phyloP scores from a whole-genome alignment of 345 rosid genomes.

The Hibiscus syriacus region DNA sequence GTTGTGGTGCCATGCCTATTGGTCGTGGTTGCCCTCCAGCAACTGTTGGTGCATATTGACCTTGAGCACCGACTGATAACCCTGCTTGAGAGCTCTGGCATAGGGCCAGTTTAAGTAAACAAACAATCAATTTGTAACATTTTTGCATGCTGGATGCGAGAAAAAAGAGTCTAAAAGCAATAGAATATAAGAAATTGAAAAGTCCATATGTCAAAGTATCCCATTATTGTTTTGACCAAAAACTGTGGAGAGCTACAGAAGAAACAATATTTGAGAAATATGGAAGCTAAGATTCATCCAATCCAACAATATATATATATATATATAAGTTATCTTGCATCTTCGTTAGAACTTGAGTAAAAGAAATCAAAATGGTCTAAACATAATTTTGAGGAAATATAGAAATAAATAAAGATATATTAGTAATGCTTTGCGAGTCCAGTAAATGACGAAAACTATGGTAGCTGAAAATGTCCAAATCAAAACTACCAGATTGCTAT shows the following conservation, averaged over 20 bases:
- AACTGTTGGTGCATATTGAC: slow-evolving; percentile 53
- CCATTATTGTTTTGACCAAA: not conserved
- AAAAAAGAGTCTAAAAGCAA: not conserved
- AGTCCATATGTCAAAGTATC: not conserved
- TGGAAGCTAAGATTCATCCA: not conserved
- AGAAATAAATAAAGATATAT: not conserved
- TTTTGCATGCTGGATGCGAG: not conserved
- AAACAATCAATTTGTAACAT: not conserved
- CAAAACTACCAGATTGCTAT: not conserved
- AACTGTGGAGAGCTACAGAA: not conserved
- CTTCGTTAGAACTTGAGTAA: not conserved
- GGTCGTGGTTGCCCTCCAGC: slow-evolving; percentile 79
- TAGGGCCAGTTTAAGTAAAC: slow-evolving; percentile 14
- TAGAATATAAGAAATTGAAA: not conserved
- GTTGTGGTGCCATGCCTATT: slow-evolving; percentile 69
- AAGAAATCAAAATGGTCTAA: not conserved
- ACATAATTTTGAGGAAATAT: not conserved
- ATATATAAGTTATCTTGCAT: not conserved
- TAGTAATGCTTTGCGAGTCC: not conserved
- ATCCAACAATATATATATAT: not conserved
- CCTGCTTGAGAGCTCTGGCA: slow-evolving; percentile 41
- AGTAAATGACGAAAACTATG: too few relatives aligned
- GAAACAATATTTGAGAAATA: not conserved
- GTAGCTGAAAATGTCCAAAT: not conserved
- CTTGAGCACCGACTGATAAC: slow-evolving; percentile 28